These are phyloP conservation scores for Aurifilum marmelostoma DNA, from an alignment of 2,329 filamentous ascomycete genomes.

Conservation along the genomic window DNA sequence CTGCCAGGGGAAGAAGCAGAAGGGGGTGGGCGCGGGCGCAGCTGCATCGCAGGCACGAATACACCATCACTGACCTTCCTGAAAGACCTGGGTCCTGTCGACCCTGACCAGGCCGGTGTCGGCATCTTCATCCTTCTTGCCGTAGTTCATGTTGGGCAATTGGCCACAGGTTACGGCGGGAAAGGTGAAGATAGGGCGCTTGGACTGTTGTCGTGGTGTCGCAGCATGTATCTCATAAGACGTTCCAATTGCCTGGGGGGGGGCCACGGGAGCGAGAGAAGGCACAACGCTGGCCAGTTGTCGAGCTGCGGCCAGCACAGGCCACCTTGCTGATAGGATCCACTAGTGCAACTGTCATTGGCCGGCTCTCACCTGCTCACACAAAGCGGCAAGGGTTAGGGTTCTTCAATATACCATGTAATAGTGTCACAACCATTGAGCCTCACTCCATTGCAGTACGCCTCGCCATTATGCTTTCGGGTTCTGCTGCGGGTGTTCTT, in stretches of 20 bases:
- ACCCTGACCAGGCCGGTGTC: conserved; percentile 94
- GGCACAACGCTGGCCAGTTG: conserved; percentile 11
- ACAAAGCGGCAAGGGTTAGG: too few species aligned
- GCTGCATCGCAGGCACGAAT: conserved; percentile 29
- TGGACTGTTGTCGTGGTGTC: conserved; percentile 11
- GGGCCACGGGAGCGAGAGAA: not conserved
- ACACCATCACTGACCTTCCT: conserved; percentile 75
- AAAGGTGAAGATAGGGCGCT: conserved; percentile 23
- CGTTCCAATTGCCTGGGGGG: not conserved
- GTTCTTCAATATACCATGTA: too few species aligned
- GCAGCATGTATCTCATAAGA: conserved; percentile 21
- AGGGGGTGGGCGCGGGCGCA: conserved; percentile 29
- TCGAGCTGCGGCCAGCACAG: conserved; percentile 9
- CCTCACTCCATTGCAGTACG: too few species aligned
- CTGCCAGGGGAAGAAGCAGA: conserved; percentile 28
- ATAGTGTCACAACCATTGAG: too few species aligned
- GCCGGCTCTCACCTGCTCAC: not conserved
- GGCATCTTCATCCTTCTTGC: conserved; percentile 99
- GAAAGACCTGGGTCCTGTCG: conserved; percentile 96
- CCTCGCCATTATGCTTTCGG: too few species aligned
- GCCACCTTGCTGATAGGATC: conserved; percentile 9
- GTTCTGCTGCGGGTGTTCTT: too few species aligned
- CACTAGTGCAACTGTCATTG: conserved; percentile 4
- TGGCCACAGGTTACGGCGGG: conserved; percentile 27
- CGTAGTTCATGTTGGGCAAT: conserved; percentile 80